A percentile compares a stretch with the other conserved stretches of the same genome.
Evolutionary conservation across 228 moss, liverwort and hornwort genomes (phyloP).

Genomic region (Sphagnum magellanicum): DNA sequence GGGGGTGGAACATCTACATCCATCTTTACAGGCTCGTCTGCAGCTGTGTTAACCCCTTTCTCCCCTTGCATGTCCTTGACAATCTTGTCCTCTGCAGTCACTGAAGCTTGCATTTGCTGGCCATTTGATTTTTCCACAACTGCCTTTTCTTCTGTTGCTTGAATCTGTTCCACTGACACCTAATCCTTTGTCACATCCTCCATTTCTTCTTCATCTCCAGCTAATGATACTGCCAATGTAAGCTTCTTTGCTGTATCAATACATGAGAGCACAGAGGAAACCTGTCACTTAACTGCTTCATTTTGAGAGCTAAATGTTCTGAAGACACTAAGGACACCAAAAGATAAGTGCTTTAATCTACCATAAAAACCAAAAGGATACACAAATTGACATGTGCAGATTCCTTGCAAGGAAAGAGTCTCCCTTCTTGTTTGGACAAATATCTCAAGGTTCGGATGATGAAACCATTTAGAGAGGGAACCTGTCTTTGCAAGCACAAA

Average conservation of each 20-base stretch:
- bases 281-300: background rate
- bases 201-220: constrained; percentile 17
- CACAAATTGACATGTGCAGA: too few relatives aligned
- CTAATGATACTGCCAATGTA: background rate
- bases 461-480: background rate
- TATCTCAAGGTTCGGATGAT: background rate
- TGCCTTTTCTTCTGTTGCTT: constrained; percentile 12
- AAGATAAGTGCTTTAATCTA: too few relatives aligned
- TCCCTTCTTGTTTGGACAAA: constrained; percentile 13
- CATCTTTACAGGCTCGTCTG: constrained; percentile 3
- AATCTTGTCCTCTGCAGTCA: background rate
- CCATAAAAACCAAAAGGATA: too few relatives aligned
- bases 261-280: background rate
- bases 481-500: background rate
- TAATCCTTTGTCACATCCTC: constrained; percentile 16
- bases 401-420: background rate
- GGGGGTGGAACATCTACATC: constrained; percentile 2
- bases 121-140: background rate
- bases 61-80: background rate
- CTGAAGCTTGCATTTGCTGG: background rate
- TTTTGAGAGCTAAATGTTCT: background rate
- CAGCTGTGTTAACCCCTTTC: background rate
- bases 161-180: constrained; percentile 7
- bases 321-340: background rate
- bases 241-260: constrained; percentile 1